Percentiles rank a stretch among this genome's conserved stretches.
Conservation (phyloP, 345 rosid genomes). For the Salix udensis region DNA sequence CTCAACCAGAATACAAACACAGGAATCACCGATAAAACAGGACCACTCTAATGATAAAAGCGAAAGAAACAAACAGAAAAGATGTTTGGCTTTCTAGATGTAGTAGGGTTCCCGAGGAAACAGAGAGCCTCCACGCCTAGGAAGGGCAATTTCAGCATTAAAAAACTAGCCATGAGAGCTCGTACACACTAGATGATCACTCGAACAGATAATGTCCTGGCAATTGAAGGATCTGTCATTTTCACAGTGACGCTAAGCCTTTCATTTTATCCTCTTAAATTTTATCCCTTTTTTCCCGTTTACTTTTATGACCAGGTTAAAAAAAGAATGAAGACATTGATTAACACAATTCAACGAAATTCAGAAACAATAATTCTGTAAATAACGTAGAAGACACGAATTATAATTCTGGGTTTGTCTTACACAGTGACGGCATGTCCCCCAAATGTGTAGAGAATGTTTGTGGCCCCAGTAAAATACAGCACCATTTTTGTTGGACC, state of each 20-base stretch:
- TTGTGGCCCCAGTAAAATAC: constrained; percentile 98
- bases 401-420: constrained; percentile 20
- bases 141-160: constrained; percentile 22
- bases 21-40: constrained; percentile 10
- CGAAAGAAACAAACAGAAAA: constrained; percentile 29
- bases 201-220: constrained; percentile 36
- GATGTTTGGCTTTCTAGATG: constrained; percentile 36
- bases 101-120: constrained; percentile 14
- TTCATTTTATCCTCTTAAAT: not conserved
- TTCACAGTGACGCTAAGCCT: constrained; percentile 13
- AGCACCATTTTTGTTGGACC: constrained; percentile 87
- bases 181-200: constrained; percentile 18
- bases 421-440: constrained; percentile 99
- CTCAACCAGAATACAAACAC: not conserved
- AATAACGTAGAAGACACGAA: constrained; percentile 36
- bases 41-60: constrained; percentile 35
- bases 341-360: not conserved
- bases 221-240: constrained; percentile 33
- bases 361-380: constrained; percentile 15
- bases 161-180: not conserved
- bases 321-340: not conserved
- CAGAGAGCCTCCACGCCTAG: constrained; percentile 32
- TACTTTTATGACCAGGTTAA: not conserved
- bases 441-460: constrained; percentile 98
- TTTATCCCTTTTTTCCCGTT: not conserved